A percentile compares a stretch with the other conserved stretches of the same genome.
phyloP scores from a whole-genome alignment of 2,329 filamentous ascomycete species.

The Cadophora gregata region DNA sequence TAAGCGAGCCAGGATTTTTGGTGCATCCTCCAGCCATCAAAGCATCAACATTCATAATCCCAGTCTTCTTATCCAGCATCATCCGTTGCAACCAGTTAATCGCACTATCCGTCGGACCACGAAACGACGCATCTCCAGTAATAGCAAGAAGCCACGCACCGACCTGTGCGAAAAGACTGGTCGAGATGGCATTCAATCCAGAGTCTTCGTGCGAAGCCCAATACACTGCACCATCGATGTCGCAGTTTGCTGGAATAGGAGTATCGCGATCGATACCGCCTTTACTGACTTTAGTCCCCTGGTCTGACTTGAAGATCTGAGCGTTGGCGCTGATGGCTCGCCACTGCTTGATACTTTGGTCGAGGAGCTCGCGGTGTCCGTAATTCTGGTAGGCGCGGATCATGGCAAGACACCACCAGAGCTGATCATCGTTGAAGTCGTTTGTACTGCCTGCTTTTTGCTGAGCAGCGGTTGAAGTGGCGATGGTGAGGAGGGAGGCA shows the following conservation, averaged over 20 bases:
- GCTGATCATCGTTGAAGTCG: constrained; percentile 30
- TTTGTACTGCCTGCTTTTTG: constrained; percentile 19
- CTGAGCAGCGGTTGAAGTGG: constrained; percentile 8
- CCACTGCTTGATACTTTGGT: constrained; percentile 25
- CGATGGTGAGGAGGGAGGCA: constrained; percentile 17
- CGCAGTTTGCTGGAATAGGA: constrained; percentile 22
- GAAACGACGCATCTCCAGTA: constrained; percentile 20
- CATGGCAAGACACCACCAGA: constrained; percentile 33
- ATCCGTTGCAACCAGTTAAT: constrained; percentile 25
- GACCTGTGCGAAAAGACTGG: constrained; percentile 25
- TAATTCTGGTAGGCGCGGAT: constrained; percentile 28
- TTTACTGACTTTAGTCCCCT: constrained; percentile 23
- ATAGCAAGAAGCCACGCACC: constrained; percentile 25
- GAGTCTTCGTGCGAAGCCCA: constrained; percentile 22
- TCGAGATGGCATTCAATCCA: constrained; percentile 29
- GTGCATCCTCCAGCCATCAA: constrained; percentile 17
- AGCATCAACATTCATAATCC: constrained; percentile 23
- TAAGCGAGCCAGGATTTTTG: constrained; percentile 19
- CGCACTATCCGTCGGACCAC: constrained; percentile 15
- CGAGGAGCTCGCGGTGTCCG: constrained; percentile 14
- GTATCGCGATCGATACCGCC: constrained; percentile 20
- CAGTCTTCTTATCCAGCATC: constrained; percentile 24
- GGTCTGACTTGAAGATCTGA: constrained; percentile 22
- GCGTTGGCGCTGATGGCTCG: constrained; percentile 24
- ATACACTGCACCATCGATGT: constrained; percentile 29